Evolutionary conservation across 2,329 filamentous ascomycete genomes (phyloP).

Genomic region (Chaetomiaceae sp.): DNA sequence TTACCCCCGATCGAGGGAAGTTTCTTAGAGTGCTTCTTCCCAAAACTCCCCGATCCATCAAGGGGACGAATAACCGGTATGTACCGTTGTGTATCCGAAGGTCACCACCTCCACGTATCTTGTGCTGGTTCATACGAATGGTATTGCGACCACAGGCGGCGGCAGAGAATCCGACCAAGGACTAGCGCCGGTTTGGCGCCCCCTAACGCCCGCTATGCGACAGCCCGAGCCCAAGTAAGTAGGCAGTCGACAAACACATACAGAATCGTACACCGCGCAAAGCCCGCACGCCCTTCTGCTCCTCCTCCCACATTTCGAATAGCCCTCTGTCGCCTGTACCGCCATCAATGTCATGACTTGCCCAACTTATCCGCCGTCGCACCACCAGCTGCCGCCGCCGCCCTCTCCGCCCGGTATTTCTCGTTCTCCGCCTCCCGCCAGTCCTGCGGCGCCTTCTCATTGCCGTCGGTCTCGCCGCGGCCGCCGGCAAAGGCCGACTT

Average conservation of each 20-base stretch:
- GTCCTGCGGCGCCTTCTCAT: constrained; percentile 55
- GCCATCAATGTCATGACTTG: constrained; percentile 4
- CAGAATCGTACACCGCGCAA: constrained; percentile 2
- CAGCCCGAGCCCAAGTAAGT: background rate
- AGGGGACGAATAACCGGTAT: too few species aligned
- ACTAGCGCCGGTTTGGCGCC: background rate
- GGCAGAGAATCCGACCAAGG: background rate
- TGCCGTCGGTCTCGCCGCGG: constrained; percentile 61
- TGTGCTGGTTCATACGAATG: too few species aligned
- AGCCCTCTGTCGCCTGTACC: background rate
- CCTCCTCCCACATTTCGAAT: background rate
- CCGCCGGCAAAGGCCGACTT: constrained; percentile 60
- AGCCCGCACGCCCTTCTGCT: too few species aligned
- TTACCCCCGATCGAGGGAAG: too few species aligned
- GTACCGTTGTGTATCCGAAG: too few species aligned
- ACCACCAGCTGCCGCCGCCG: too few species aligned
- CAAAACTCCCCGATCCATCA: too few species aligned
- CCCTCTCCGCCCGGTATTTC: constrained; percentile 38
- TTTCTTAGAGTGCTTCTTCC: too few species aligned
- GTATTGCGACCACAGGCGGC: too few species aligned
- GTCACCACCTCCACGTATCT: too few species aligned
- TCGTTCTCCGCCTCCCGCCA: constrained; percentile 63
- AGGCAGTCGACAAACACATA: background rate
- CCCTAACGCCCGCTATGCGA: constrained; percentile 5
- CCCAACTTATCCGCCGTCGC: too few species aligned